phyloP scores from a whole-genome alignment of 1,139 yeast species.

The Geotrichum australiense region DNA sequence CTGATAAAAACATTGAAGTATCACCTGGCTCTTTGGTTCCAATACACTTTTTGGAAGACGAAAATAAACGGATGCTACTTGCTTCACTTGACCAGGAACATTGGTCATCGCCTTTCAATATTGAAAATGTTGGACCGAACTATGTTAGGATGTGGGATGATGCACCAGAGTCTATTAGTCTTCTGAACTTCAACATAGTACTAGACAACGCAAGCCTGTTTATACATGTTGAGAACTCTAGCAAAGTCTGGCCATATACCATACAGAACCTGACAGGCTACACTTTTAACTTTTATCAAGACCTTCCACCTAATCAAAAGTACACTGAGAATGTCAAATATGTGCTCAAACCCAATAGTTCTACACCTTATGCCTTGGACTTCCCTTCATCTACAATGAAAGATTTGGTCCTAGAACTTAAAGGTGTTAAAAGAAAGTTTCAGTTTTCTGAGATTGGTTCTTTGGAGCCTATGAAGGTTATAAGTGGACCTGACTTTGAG shows the following conservation, averaged over 20 bases:
- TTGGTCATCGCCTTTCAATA: conserved; percentile 85
- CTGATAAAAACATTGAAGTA: conserved; percentile 31
- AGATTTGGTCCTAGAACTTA: conserved; percentile 64
- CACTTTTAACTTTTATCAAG: conserved; percentile 78
- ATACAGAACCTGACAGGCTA: conserved; percentile 79
- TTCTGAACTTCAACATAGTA: conserved; percentile 64
- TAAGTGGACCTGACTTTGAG: conserved; percentile 27
- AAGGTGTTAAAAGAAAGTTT: conserved; percentile 64
- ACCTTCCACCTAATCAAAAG: conserved; percentile 57
- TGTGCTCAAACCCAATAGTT: conserved; percentile 77
- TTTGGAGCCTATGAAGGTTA: conserved; percentile 66
- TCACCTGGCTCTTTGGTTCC: conserved; percentile 51
- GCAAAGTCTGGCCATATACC: conserved; percentile 83
- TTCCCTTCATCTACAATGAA: conserved; percentile 85
- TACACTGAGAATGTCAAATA: conserved; percentile 64
- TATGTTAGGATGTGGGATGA: conserved; percentile 62
- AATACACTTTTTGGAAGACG: conserved; percentile 51
- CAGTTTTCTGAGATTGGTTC: conserved; percentile 91
- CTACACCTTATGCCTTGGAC: conserved; percentile 98
- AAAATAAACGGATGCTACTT: conserved; percentile 45
- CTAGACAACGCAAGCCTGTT: conserved; percentile 77
- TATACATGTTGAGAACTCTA: conserved; percentile 65
- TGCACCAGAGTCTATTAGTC: conserved; percentile 50
- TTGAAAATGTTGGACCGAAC: conserved; percentile 77
- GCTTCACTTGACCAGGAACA: conserved; percentile 50